These are phyloP conservation scores for Xanthoparmelia taractica DNA, from an alignment of 495 filamentous ascomycete genomes.

Conservation along the genomic window DNA sequence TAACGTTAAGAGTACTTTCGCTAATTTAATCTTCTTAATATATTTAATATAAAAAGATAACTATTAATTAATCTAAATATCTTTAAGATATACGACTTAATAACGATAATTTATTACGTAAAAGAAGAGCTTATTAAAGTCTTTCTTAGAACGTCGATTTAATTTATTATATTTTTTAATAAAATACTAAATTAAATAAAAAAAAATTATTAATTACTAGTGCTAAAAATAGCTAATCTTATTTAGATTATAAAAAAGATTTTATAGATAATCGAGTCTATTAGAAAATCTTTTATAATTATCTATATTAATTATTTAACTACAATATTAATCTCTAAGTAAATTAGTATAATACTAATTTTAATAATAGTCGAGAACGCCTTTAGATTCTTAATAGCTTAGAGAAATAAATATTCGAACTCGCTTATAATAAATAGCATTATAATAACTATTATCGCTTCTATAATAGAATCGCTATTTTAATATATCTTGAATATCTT, in stretches of 20 bases:
- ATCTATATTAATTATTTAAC: conserved; percentile 10
- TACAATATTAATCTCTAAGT: conserved; percentile 6
- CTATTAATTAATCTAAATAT: conserved; percentile 8
- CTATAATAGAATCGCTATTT: neutral
- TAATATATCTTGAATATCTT: neutral
- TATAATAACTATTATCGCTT: neutral
- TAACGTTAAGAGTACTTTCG: neutral
- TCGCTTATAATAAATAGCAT: neutral
- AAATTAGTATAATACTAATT: conserved; percentile 1
- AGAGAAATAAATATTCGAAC: neutral
- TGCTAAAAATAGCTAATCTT: neutral
- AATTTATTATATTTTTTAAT: conserved; percentile 8
- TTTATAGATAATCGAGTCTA: neutral
- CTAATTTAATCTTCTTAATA: neutral
- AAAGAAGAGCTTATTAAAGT: neutral
- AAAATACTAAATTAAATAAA: neutral
- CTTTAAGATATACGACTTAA: conserved; percentile 7
- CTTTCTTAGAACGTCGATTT: neutral
- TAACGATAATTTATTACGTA: conserved; percentile 4
- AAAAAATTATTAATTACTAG: neutral
- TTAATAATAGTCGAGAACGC: too few species aligned
- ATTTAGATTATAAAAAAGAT: conserved; percentile 6
- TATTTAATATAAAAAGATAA: too few species aligned
- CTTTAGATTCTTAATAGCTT: neutral
- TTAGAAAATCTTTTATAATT: neutral